Evolutionary conservation across 768 basidiomycete genomes (phyloP).

Genomic region (Phlebiopsis gigantea): DNA sequence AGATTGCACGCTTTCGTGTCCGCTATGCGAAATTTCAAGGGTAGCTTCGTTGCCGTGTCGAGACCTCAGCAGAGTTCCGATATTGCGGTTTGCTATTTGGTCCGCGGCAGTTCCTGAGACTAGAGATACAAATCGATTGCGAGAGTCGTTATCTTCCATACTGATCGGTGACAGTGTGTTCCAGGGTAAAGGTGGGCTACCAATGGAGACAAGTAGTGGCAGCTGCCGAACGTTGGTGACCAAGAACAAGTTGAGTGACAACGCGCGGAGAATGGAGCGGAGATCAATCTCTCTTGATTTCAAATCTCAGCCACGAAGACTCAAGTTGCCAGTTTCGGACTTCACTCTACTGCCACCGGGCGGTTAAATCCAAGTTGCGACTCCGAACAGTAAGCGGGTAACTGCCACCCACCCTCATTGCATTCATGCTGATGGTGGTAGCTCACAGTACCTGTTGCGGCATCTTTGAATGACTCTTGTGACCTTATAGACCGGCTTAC

Average conservation of each 20-base stretch:
- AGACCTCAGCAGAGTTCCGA: neutral
- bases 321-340: neutral
- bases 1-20: neutral
- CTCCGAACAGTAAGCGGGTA: too few relatives aligned
- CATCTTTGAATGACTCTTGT: too few relatives aligned
- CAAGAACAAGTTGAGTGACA: neutral
- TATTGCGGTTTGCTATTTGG: neutral
- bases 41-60: neutral
- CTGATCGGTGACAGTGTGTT: too few relatives aligned
- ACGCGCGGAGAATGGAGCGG: neutral
- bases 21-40: neutral
- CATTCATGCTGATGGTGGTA: too few relatives aligned
- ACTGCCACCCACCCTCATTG: too few relatives aligned
- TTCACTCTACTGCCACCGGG: too few relatives aligned
- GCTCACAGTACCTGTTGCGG: too few relatives aligned
- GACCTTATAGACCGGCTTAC: too few relatives aligned
- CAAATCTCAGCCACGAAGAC: constrained; percentile 3
- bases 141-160: constrained; percentile 8
- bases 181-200: too few relatives aligned
- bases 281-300: neutral
- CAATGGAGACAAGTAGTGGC: too few relatives aligned
- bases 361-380: too few relatives aligned
- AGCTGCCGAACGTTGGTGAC: neutral
- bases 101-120: constrained; percentile 7
- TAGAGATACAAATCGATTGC: constrained; percentile 2